phyloP scores from a whole-genome alignment of 164 flowering plant species.

The Magnolia officinalis region DNA sequence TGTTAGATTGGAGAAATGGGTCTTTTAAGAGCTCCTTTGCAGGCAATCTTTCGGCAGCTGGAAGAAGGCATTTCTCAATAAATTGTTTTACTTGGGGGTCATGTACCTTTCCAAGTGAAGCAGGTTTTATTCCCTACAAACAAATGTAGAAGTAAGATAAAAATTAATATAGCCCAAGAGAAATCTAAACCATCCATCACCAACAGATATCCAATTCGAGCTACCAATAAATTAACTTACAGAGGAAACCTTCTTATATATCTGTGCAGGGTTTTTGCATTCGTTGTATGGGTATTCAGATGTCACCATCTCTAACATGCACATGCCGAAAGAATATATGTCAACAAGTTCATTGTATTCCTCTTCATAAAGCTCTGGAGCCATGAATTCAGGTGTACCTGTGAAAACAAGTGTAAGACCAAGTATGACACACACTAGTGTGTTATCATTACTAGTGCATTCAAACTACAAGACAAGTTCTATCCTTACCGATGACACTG shows the following conservation, averaged over 20 bases:
- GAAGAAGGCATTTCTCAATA: constrained; percentile 76
- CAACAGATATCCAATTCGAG: neutral
- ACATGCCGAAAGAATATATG: constrained; percentile 80
- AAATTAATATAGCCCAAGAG: neutral
- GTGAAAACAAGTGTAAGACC: constrained; percentile 3
- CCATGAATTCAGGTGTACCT: constrained; percentile 90
- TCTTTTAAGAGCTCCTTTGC: constrained; percentile 67
- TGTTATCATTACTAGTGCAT: no score
- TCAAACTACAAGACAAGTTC: neutral
- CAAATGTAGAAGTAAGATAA: neutral
- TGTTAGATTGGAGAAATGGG: constrained; percentile 48
- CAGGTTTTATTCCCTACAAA: constrained; percentile 77
- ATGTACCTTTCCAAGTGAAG: constrained; percentile 53
- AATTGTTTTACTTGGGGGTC: constrained; percentile 68
- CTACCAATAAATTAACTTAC: constrained; percentile 31
- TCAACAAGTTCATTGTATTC: constrained; percentile 73
- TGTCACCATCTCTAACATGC: constrained; percentile 74
- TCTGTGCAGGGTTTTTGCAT: constrained; percentile 69
- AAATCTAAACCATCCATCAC: neutral
- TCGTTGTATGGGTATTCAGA: constrained; percentile 70
- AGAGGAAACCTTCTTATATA: constrained; percentile 69
- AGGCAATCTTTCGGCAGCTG: constrained; percentile 53
- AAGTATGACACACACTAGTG: neutral
- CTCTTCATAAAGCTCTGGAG: constrained; percentile 81
- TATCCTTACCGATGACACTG: constrained; percentile 58